A percentile compares a stretch with the other conserved stretches of the same genome.
phyloP scores from a whole-genome alignment of 495 filamentous ascomycete genomes.

The Aspergillus biplanus region DNA sequence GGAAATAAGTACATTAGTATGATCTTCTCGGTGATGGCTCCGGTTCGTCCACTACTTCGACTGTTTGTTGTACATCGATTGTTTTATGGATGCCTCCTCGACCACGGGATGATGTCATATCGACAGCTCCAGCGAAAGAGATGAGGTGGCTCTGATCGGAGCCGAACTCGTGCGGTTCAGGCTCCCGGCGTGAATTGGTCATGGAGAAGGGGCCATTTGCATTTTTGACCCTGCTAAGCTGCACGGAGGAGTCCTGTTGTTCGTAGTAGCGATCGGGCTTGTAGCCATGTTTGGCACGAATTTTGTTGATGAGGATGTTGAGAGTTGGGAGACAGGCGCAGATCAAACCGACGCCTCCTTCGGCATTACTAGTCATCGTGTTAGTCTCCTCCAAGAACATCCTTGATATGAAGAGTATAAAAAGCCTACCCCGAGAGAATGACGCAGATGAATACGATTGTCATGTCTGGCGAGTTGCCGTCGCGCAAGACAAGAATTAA shows the following conservation, averaged over 20 bases:
- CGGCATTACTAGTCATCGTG: constrained; percentile 40
- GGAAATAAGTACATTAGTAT: neutral
- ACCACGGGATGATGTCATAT: constrained; percentile 21
- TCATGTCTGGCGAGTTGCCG: constrained; percentile 37
- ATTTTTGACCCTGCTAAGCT: constrained; percentile 33
- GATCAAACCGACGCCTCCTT: constrained; percentile 51
- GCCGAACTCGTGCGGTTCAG: constrained; percentile 31
- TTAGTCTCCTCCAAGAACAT: constrained; percentile 5
- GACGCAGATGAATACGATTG: constrained; percentile 46
- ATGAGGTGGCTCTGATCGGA: constrained; percentile 44
- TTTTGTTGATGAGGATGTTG: constrained; percentile 40
- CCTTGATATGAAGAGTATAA: neutral
- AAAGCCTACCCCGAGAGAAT: constrained; percentile 49
- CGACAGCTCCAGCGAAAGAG: constrained; percentile 35
- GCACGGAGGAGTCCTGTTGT: constrained; percentile 34
- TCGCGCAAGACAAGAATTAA: constrained; percentile 44
- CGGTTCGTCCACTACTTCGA: constrained; percentile 29
- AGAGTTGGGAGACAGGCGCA: constrained; percentile 50
- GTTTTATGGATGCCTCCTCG: constrained; percentile 40
- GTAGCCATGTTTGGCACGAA: constrained; percentile 32
- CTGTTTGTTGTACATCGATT: constrained; percentile 41
- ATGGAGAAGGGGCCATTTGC: constrained; percentile 14
- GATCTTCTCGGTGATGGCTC: neutral
- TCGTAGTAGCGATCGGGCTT: constrained; percentile 39
- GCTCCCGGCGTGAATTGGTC: constrained; percentile 19